A percentile compares a stretch with the other conserved stretches of the same genome.
Conservation (phyloP, 768 basidiomycete genomes). For the Lactarius sanguifluus region DNA sequence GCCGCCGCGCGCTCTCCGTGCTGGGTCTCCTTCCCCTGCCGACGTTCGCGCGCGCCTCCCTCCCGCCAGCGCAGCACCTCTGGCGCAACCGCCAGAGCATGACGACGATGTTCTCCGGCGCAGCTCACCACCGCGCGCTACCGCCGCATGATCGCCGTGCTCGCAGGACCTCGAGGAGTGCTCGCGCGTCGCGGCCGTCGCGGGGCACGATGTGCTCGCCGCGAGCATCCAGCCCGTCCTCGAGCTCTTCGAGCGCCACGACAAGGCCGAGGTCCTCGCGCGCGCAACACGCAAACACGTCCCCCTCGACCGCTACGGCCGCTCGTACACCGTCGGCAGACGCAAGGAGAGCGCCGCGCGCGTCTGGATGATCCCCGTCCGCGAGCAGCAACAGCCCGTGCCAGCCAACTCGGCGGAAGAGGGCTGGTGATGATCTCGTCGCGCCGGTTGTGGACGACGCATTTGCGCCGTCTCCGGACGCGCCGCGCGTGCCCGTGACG, state of each 20-base stretch:
- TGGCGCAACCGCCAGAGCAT: conserved; percentile 72
- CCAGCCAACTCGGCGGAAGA: not conserved
- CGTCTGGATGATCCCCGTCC: conserved; percentile 87
- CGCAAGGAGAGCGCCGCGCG: conserved; percentile 89
- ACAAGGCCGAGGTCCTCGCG: conserved; percentile 54
- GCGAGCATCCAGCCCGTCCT: conserved; percentile 52
- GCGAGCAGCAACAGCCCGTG: conserved; percentile 24
- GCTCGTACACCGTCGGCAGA: conserved; percentile 82
- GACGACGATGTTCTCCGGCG: conserved; percentile 52
- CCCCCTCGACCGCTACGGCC: conserved; percentile 69
- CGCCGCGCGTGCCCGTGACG: conserved; percentile 40
- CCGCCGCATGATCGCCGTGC: conserved; percentile 56
- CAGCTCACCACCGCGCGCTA: conserved; percentile 71
- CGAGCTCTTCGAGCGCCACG: conserved; percentile 57
- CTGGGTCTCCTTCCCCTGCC: conserved; percentile 81
- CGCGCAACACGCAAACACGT: conserved; percentile 54
- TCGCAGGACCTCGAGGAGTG: conserved; percentile 68
- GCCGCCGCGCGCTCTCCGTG: conserved; percentile 58
- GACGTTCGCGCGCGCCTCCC: conserved; percentile 55
- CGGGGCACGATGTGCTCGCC: conserved; percentile 58
- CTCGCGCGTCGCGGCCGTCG: conserved; percentile 56
- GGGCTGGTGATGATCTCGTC: conserved; percentile 11
- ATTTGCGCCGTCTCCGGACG: conserved; percentile 19
- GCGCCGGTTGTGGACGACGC: conserved; percentile 17
- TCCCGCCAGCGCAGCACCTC: conserved; percentile 58